A percentile compares a stretch with the other conserved stretches of the same genome.
phyloP scores from a whole-genome alignment of 441 rosid genomes.

The Theobroma grandiflorum region DNA sequence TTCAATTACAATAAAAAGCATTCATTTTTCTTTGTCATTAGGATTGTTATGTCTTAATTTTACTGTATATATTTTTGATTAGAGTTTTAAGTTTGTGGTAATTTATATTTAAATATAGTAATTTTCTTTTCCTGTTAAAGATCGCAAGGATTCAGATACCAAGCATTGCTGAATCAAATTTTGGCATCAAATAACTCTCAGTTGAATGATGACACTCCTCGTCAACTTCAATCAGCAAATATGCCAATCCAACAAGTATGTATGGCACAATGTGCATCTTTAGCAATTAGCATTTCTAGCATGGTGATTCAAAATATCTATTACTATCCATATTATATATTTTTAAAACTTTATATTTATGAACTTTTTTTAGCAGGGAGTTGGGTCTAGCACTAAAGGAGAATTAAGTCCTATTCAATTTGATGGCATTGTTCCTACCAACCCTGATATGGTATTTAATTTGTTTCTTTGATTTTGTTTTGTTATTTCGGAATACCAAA shows the following conservation, averaged over 20 bases:
- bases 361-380: not conserved
- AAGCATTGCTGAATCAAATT: conserved; percentile 14
- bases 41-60: not conserved
- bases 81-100: not conserved
- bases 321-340: not conserved
- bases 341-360: too few species aligned
- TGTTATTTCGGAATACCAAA: too few species aligned
- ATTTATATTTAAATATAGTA: not conserved
- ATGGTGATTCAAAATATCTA: not conserved
- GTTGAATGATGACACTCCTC: not conserved
- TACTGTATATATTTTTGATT: not conserved
- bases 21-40: not conserved
- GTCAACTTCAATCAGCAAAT: too few species aligned
- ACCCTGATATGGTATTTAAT: not conserved
- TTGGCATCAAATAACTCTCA: not conserved
- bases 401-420: not conserved
- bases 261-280: not conserved
- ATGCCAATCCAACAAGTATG: conserved; percentile 11
- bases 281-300: too few species aligned
- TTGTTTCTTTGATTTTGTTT: too few species aligned
- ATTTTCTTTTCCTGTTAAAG: not conserved
- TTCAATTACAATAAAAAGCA: too few species aligned
- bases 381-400: not conserved
- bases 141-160: conserved; percentile 4
- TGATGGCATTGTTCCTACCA: not conserved